Evolutionary conservation across 1,139 yeast species (phyloP), one percentile per base, ranked within the genome.

Genomic region (Hemisphaericaspora lyxosophila): DNA sequence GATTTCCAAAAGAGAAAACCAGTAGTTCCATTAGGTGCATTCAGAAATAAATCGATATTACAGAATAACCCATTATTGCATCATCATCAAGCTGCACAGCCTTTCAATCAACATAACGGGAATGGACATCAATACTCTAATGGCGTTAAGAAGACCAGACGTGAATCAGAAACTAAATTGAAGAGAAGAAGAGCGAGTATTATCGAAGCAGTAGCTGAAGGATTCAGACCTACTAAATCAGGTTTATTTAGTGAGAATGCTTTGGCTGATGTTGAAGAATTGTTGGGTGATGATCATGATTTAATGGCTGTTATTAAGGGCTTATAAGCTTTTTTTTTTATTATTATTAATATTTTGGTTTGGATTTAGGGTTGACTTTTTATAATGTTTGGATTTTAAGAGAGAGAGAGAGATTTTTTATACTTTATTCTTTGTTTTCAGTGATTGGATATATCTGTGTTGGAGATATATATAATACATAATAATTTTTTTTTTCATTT

Each of bases 21-120:
- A 44, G 32, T 20, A 11, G 86, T 87, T 7, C 96, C 97, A 2
- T 63, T 89, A 29, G 87, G 95, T 5, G 96, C 97, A 1, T 89
- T 89, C 57, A 71, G 97, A 51, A 89, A 88, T 60, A 84, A 87
- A 53, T 86, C 89, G 5, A 58, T 75, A 18, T 51, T 70, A 27
- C 65, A 66, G 31, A 16, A 57, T 51, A 30, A 51, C 50, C 18
- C 47, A 9, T 24, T 24, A 13, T 11, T 24, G n/a, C 26, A 24
- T n/a, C 26, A 24, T 24, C 13, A 8, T 6, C 13, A 11, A 6
- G 26, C 26, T 3, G 13, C 9, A 6, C 26, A 22, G 8, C 18
- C 18, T 12, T 17, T 17, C 18, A 13, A 16, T 16, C 20, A 7
- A 6, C 15, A 14, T 27, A 7, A 15, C 9, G 28, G 30, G 15